These are phyloP conservation scores for Prunus campanulata DNA, from an alignment of 306 rosid species.

Conservation along the genomic window DNA sequence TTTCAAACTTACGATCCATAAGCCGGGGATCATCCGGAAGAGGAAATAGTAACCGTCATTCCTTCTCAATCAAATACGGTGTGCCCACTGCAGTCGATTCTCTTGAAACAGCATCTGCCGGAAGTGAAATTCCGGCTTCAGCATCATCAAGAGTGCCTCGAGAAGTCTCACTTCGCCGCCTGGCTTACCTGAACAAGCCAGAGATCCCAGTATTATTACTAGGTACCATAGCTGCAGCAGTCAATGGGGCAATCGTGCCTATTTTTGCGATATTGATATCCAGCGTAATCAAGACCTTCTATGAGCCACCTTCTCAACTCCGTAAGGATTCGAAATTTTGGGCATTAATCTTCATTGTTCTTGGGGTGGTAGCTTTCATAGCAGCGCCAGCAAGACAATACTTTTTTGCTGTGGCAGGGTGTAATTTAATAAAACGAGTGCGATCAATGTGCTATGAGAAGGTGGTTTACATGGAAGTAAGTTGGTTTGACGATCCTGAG, in stretches of 20 bases:
- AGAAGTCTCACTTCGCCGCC: constrained; percentile 46
- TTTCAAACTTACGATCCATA: constrained; percentile 41
- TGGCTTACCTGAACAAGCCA: constrained; percentile 74
- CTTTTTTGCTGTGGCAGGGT: constrained; percentile 66
- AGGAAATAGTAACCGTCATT: constrained; percentile 45
- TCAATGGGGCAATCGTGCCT: constrained; percentile 50
- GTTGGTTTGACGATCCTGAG: constrained; percentile 71
- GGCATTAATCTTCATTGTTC: constrained; percentile 49
- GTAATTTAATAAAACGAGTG: constrained; percentile 56
- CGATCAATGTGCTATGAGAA: constrained; percentile 66
- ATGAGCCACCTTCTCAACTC: constrained; percentile 55
- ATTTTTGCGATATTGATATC: constrained; percentile 48
- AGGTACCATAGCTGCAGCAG: constrained; percentile 60
- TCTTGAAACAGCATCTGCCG: constrained; percentile 28
- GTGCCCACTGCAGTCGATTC: constrained; percentile 28
- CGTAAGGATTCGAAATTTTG: constrained; percentile 58
- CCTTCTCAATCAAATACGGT: constrained; percentile 37
- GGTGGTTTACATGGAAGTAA: constrained; percentile 67
- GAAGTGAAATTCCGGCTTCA: constrained; percentile 24
- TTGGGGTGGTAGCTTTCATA: constrained; percentile 36
- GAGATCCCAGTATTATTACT: constrained; percentile 59
- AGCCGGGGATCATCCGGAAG: constrained; percentile 54
- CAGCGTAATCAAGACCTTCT: constrained; percentile 48
- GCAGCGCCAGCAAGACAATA: constrained; percentile 46
- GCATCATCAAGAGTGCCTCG: constrained; percentile 23